Base-by-base conservation (phyloP, 2,329 filamentous ascomycete genomes). In the Fusarium kyushuense region DNA sequence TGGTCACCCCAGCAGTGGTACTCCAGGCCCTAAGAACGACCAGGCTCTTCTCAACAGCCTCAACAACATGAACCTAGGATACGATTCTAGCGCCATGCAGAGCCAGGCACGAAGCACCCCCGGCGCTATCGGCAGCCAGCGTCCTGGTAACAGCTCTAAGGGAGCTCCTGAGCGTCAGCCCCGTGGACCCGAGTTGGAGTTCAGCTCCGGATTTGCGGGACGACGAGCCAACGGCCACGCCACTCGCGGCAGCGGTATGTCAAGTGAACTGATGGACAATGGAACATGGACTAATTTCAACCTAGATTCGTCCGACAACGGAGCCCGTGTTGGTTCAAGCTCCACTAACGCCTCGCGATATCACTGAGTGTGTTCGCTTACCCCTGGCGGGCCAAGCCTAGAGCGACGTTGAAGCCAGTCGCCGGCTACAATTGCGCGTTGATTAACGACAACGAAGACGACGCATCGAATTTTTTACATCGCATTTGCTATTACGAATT, bases 41-140 rank as follows among this genome's bases (percentile, higher is more conserved):
- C 75, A 76, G 33, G 76, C 77, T 30, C 76, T 88, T 33, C 80
- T 85, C 32, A 82, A 80, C 61, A 82, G 84, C 42, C 79, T 88
- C 16, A 81, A 79, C 46, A 82, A 82, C 19, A 77, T 89, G 68
- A 85, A 80, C 64, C 78, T 89, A 32, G 84, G 85, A 21, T 86
- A 81, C 48, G 86, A 88, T 75, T 82, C 70, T 72, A 79, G 74
- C 74, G 79, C 67, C 63, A 79, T 74, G 41, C 77, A 77, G 41
- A 65, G 68, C 47, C 76, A 78, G 72, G 64, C 75, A 5, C 78
- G 86, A 23, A 84, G 83, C 60, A 82, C 84, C 1, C 86, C 86
- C 11, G 88, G 88, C 7, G 87, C 88, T 13, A 90, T 90, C 53
- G 88, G 88, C 53, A 90, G 88, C 78, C 88, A 90, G 76, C 83